Percentiles rank a stretch among this genome's conserved stretches.
Evolutionary conservation across 805 yeast species (phyloP).

Genomic region (Ogataea pilisensis): DNA sequence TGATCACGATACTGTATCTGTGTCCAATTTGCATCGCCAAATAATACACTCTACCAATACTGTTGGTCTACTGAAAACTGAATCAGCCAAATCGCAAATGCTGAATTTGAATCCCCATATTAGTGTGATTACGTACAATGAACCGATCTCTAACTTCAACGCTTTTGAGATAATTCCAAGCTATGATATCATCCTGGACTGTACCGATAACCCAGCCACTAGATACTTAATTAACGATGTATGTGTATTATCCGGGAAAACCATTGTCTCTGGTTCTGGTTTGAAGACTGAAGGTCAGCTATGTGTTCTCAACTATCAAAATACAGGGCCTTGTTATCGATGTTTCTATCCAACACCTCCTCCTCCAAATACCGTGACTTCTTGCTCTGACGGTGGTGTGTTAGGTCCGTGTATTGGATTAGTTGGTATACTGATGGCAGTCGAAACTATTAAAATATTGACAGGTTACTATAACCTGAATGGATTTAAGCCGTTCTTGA

Average conservation of each 20-base stretch:
- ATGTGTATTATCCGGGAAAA: slow-evolving; percentile 60
- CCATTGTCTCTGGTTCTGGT: slow-evolving; percentile 90
- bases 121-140: slow-evolving; percentile 45
- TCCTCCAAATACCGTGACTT: slow-evolving; percentile 70
- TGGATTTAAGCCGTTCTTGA: slow-evolving; percentile 63
- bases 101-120: slow-evolving; percentile 65
- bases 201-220: slow-evolving; percentile 90
- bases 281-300: slow-evolving; percentile 89
- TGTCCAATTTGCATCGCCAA: slow-evolving; percentile 86
- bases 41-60: slow-evolving; percentile 65
- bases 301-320: slow-evolving; percentile 62
- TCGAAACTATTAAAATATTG: slow-evolving; percentile 76
- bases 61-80: slow-evolving; percentile 72
- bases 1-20: slow-evolving; percentile 82
- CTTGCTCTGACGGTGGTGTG: slow-evolving; percentile 93
- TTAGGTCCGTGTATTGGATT: slow-evolving; percentile 95
- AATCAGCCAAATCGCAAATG: slow-evolving; percentile 64
- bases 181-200: slow-evolving; percentile 81
- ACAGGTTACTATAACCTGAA: slow-evolving; percentile 48
- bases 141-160: slow-evolving; percentile 48
- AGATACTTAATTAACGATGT: slow-evolving; percentile 86
- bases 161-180: slow-evolving; percentile 56
- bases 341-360: slow-evolving; percentile 93
- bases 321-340: slow-evolving; percentile 85
- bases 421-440: slow-evolving; percentile 84